Evolutionary conservation across 2,329 filamentous ascomycete species (phyloP).

Genomic region (Colletotrichum musicola): DNA sequence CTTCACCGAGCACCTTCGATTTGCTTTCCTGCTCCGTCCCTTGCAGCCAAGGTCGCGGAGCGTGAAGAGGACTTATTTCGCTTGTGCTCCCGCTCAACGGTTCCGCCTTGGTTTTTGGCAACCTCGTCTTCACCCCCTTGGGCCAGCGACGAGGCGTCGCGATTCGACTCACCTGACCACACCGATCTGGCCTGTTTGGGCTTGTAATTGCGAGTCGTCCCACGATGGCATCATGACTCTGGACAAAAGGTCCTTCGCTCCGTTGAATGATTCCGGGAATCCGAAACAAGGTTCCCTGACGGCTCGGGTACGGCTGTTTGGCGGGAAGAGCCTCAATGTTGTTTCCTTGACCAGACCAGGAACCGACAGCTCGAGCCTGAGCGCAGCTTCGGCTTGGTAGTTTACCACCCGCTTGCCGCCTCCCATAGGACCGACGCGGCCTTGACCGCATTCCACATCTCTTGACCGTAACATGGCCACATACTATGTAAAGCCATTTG

Average conservation of each 20-base stretch:
- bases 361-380: too few relatives aligned
- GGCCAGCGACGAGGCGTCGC: conserved; percentile 10
- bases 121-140: background rate
- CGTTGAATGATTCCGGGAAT: background rate
- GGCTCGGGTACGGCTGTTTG: too few relatives aligned
- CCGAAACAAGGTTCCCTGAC: too few relatives aligned
- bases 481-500: too few relatives aligned
- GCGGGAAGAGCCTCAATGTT: too few relatives aligned
- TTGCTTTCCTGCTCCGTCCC: conserved; percentile 15
- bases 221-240: conserved; percentile 2
- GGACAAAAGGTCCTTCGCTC: background rate
- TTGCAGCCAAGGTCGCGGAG: conserved; percentile 27
- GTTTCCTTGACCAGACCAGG: too few relatives aligned
- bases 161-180: background rate
- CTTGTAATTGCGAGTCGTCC: background rate
- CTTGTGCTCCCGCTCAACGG: conserved; percentile 11
- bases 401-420: too few relatives aligned
- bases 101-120: conserved; percentile 26
- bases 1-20: conserved; percentile 27
- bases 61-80: conserved; percentile 11
- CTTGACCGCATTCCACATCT: too few relatives aligned
- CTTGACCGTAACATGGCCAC: too few relatives aligned
- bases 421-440: too few relatives aligned
- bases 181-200: background rate
- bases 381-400: too few relatives aligned